phyloP scores from a whole-genome alignment of 2,329 filamentous ascomycete species.

The Diatrype stigma region DNA sequence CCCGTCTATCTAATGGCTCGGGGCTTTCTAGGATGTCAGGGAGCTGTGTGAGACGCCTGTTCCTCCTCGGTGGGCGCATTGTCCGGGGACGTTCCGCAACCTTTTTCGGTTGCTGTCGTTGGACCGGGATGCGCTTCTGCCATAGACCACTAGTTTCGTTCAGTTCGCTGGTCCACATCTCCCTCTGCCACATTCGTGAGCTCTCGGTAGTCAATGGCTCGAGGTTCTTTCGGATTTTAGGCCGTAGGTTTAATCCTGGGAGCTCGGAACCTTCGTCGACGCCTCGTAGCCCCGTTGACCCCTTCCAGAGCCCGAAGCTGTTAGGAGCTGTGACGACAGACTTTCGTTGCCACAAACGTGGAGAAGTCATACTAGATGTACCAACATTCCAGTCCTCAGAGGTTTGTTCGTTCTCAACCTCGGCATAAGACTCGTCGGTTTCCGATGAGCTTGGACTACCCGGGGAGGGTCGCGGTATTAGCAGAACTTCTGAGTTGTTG shows the following conservation, averaged over 20 bases:
- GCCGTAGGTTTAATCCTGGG: constrained; percentile 31
- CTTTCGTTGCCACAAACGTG: constrained; percentile 19
- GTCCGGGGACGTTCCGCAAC: constrained; percentile 40
- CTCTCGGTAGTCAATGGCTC: constrained; percentile 33
- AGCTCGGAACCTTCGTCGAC: constrained; percentile 14
- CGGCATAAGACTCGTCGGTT: constrained; percentile 41
- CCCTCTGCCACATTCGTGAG: constrained; percentile 35
- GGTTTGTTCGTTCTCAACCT: constrained; percentile 10
- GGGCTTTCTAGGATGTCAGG: constrained; percentile 63
- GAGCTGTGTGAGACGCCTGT: constrained; percentile 53
- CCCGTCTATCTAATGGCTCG: constrained; percentile 53
- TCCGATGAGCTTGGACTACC: constrained; percentile 53
- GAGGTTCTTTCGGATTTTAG: constrained; percentile 29
- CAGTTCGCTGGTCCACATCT: constrained; percentile 1
- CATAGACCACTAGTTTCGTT: constrained; percentile 17
- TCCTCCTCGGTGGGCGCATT: constrained; percentile 50
- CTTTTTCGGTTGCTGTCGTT: constrained; percentile 16
- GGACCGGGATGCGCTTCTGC: constrained; percentile 14
- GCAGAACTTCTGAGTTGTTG: constrained; percentile 35
- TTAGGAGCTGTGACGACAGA: constrained; percentile 2
- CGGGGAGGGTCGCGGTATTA: constrained; percentile 35
- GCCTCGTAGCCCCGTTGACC: constrained; percentile 2
- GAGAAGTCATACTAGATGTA: background rate
- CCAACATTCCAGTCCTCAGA: background rate
- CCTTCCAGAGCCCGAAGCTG: constrained; percentile 19